phyloP scores from a whole-genome alignment of 2,329 filamentous ascomycete genomes.

The Magnaporthiopsis rhizophila region DNA sequence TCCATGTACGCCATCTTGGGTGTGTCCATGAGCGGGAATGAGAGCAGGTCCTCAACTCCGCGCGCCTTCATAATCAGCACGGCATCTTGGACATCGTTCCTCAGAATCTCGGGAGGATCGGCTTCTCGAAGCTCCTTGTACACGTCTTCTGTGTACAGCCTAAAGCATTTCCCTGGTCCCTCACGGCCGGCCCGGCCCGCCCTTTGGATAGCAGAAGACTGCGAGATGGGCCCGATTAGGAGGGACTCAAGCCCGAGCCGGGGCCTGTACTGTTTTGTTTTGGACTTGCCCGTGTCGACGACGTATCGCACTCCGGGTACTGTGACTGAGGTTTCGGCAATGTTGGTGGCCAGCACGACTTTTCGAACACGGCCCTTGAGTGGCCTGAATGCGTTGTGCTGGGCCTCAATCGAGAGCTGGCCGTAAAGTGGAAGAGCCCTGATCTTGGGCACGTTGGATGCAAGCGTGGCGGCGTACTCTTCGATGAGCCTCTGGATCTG shows the following conservation, averaged over 20 bases:
- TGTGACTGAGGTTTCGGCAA: slow-evolving; percentile 96
- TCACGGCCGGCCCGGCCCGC: slow-evolving; percentile 91
- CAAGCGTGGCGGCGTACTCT: slow-evolving; percentile 66
- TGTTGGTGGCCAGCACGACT: slow-evolving; percentile 88
- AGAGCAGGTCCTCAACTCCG: slow-evolving; percentile 71
- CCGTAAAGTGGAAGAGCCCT: slow-evolving; percentile 78
- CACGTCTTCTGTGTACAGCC: slow-evolving; percentile 75
- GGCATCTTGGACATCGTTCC: slow-evolving; percentile 80
- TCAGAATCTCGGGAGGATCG: slow-evolving; percentile 80
- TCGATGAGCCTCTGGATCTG: slow-evolving; percentile 71
- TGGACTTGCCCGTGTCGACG: slow-evolving; percentile 87
- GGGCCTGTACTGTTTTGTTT: slow-evolving; percentile 84
- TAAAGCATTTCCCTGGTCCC: slow-evolving; percentile 79
- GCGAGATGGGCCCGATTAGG: slow-evolving; percentile 82
- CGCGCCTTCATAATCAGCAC: slow-evolving; percentile 90
- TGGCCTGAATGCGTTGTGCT: slow-evolving; percentile 78
- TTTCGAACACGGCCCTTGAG: slow-evolving; percentile 70
- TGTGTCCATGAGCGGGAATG: slow-evolving; percentile 78
- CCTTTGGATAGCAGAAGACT: slow-evolving; percentile 86
- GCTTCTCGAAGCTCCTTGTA: slow-evolving; percentile 64
- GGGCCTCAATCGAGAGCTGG: slow-evolving; percentile 76
- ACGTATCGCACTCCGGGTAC: slow-evolving; percentile 89
- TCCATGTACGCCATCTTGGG: slow-evolving; percentile 72
- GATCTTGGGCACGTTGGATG: slow-evolving; percentile 65
- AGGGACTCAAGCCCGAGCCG: slow-evolving; percentile 84